Base-by-base conservation (phyloP, 345 rosid species). In the Acer yangbiense region DNA sequence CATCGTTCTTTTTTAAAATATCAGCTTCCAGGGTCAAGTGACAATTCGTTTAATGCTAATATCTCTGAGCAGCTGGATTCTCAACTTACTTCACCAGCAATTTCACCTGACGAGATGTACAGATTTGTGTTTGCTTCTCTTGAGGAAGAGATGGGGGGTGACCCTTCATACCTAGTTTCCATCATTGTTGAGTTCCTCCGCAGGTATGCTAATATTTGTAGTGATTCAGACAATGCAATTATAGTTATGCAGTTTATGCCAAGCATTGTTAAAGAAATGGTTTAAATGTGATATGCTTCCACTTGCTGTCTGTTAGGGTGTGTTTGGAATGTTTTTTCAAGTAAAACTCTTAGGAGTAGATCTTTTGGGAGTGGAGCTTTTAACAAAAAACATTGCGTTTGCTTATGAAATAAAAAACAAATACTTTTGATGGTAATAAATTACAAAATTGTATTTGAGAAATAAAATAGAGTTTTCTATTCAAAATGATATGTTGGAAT, bases 41-140 rank as follows among this genome's bases (percentile, higher is more conserved):
- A 79, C 83, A 85, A 80, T 81, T 85, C 81, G 66, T 62, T 87
- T 70, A 84, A 85, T 84, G 87, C 89, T 77, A 86, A 79, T 80
- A 71, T 75, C 68, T 77, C 86, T 48, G 94, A 88, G 82, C 83
- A 68, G 88, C 98, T 84, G 76, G 96, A 90, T 68, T 80, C 90
- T 57, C 97, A 91, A 72, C 88, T 93, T 74, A 75, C 87, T 41
- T 90, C 98, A 29, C 87, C 99, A 71, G 92, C 89, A 43, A 89
- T 97, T 83, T 93, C 99, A 79, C 96, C 98, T 21, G 94, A 93
- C 86, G 99, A 94, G 88, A 85, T 97, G 90, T 94, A 90, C 81
- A 89, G 82, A 82, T 88, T 84, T 79, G 92, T 97, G 73, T 97
- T 97, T 87, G 88, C 93, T 77, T 89, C 93, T 75, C 89, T 89